Conservation (phyloP, 306 rosid genomes). For the Comarum palustre region DNA sequence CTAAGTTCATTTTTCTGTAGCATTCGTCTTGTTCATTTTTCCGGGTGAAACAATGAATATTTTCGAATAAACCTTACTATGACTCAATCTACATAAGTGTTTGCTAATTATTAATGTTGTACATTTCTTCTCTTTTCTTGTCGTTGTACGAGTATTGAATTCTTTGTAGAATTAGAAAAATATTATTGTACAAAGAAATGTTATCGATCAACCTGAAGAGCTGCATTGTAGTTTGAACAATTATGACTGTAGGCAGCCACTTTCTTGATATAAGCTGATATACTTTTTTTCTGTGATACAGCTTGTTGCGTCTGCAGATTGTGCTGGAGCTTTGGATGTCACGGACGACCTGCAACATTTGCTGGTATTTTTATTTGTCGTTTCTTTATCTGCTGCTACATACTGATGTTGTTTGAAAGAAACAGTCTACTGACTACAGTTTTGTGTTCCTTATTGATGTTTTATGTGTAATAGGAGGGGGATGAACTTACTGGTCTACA, state of each 20-base stretch:
- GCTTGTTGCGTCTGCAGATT: slow-evolving; percentile 98
- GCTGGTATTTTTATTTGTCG: slow-evolving; percentile 46
- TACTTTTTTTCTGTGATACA: slow-evolving; percentile 60
- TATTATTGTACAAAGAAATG: too few species aligned
- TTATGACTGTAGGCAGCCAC: neutral
- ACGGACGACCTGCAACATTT: slow-evolving; percentile 87
- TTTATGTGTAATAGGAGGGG: slow-evolving; percentile 62
- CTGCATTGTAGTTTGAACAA: neutral
- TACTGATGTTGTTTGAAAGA: neutral
- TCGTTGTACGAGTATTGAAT: too few species aligned
- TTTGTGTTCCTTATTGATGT: neutral
- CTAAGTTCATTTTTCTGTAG: too few species aligned
- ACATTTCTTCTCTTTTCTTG: neutral
- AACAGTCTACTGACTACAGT: neutral
- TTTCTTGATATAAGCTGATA: slow-evolving; percentile 20
- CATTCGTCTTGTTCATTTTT: too few species aligned
- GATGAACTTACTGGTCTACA: slow-evolving; percentile 97
- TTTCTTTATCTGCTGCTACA: neutral
- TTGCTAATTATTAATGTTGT: neutral
- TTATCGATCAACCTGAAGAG: too few species aligned
- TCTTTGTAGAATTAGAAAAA: too few species aligned
- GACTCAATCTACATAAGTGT: neutral
- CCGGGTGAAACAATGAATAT: neutral
- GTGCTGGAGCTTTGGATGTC: slow-evolving; percentile 96
- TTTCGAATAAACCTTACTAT: neutral